Evolutionary conservation across 805 yeast species (phyloP), one percentile per base, ranked within the genome.

Genomic region (Myxozyma neotropica): DNA sequence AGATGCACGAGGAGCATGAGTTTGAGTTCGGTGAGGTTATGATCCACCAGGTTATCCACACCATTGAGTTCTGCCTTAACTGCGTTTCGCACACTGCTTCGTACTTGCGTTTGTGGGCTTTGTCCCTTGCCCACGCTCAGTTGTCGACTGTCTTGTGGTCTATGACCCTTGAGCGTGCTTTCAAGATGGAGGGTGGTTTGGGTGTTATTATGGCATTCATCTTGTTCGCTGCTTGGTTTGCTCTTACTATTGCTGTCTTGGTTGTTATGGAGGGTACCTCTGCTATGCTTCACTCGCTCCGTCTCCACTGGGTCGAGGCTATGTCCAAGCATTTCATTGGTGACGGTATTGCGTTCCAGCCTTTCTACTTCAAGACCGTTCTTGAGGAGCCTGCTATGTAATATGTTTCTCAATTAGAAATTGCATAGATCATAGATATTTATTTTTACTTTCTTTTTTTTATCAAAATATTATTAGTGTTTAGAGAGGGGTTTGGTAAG

Each of bases 61-160:
- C 99, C 10, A 93, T 93, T 72, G 99, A 93, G 79, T 93, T 94
- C 77, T 93, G 99, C 72, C 81, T 93, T 71, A 94, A 94, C 75
- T 89, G 97, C 79, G 96, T 93, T 33, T 89, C 97, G n/a, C 99
- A 93, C 74, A 93, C 99, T 1, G 99, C 99, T 0, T 93, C 98
- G 0, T 93, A 93, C 71, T 80, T 93, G 68, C 88, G 99, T 75
- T 78, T 93, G 67, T 93, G 99, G 99, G 99, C 99, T 2, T 79
- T 93, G 67, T 93, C 98, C 0, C 82, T 93, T 64, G 99, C 99
- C 0, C 99, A 93, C 76, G 95, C 96, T 13, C 98, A 93, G 78
- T 81, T 93, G 69, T 92, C 97, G 0, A 79, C 88, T n/a, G 99
- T 93, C 7, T 78, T 93, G 72, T 93, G 99, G 99, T 78, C 86